Evolutionary conservation across 2,329 filamentous ascomycete species (phyloP).

Genomic region (Colletotrichum tropicicola): DNA sequence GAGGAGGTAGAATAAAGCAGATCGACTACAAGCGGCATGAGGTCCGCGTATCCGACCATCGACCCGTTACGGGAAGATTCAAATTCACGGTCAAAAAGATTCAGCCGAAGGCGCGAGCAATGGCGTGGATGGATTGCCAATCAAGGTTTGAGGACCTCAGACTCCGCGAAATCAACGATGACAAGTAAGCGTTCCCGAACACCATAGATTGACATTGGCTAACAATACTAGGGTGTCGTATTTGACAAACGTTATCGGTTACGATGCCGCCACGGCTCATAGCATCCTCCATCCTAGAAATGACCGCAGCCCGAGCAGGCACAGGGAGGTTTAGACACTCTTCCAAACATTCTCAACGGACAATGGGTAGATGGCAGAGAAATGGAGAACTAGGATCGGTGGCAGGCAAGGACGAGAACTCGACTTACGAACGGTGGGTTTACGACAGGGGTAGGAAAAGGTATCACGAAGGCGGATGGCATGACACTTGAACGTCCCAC

Average conservation of each 20-base stretch:
- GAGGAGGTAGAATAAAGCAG: constrained; percentile 83
- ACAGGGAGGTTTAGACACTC: neutral
- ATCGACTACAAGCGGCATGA: constrained; percentile 90
- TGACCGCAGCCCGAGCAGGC: constrained; percentile 21
- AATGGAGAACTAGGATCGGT: neutral
- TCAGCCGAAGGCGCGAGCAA: constrained; percentile 69
- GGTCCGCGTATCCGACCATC: constrained; percentile 89
- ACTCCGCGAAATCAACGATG: constrained; percentile 72
- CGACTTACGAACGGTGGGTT: constrained; percentile 13
- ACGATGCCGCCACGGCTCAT: constrained; percentile 30
- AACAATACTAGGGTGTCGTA: constrained; percentile 25
- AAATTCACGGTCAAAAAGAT: constrained; percentile 87
- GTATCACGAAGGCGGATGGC: constrained; percentile 21
- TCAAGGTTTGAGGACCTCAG: constrained; percentile 78
- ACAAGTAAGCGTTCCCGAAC: constrained; percentile 70
- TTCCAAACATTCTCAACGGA: neutral
- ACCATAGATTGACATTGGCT: neutral
- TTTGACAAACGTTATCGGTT: constrained; percentile 30
- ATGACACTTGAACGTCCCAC: constrained; percentile 24
- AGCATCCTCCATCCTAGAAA: constrained; percentile 22
- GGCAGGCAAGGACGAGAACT: neutral
- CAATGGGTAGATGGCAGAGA: constrained; percentile 3
- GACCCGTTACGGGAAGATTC: constrained; percentile 89
- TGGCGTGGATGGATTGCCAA: constrained; percentile 77
- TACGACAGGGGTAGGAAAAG: constrained; percentile 16